Percentiles rank a stretch among this genome's conserved stretches.
Evolutionary conservation across 192 early-diverging fungal genomes (phyloP).

Genomic region (Funneliformis mosseae): DNA sequence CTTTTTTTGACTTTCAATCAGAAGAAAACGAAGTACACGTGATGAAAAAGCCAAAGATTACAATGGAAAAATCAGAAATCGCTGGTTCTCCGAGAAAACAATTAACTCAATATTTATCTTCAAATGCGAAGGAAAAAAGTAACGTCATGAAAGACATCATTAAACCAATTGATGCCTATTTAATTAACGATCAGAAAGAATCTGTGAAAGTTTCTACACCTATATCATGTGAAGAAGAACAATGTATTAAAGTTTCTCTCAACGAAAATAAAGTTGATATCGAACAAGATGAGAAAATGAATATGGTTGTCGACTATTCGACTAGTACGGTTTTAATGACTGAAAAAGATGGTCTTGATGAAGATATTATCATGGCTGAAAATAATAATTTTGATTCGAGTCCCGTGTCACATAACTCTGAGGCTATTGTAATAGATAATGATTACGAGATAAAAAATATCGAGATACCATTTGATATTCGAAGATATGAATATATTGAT

Average conservation of each 20-base stretch:
- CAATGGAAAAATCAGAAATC: not conserved
- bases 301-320: not conserved
- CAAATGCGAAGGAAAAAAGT: not conserved
- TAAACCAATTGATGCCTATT: too few relatives aligned
- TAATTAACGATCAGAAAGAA: not conserved
- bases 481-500: not conserved
- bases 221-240: not conserved
- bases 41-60: not conserved
- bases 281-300: not conserved
- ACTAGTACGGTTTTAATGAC: not conserved
- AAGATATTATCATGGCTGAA: too few relatives aligned
- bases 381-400: not conserved
- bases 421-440: not conserved
- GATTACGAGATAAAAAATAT: not conserved
- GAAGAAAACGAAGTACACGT: not conserved
- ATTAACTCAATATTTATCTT: not conserved
- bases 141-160: not conserved
- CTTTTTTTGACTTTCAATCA: not conserved
- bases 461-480: slow-evolving; percentile 2
- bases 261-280: not conserved
- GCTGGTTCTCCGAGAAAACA: not conserved
- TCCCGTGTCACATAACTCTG: not conserved
- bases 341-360: not conserved
- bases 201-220: not conserved
- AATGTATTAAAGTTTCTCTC: not conserved